Base-by-base conservation (phyloP, 768 basidiomycete genomes). In the Gymnopilus dilepis region DNA sequence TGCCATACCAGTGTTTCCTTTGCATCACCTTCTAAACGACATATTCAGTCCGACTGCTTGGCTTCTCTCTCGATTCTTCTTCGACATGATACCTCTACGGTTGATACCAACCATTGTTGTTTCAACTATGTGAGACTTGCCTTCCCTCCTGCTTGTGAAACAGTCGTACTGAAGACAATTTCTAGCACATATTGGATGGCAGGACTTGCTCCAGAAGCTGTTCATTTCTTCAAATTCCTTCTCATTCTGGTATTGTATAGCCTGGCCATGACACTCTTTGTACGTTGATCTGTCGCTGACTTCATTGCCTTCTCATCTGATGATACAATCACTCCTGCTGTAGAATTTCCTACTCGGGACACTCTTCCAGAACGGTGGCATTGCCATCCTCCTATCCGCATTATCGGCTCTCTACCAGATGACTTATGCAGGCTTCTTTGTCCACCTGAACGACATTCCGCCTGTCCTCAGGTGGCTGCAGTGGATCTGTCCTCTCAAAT, bases 161-260 rank as follows among this genome's bases (percentile, higher is more conserved):
- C 17, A 12, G 28, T 50, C 15, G 17, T 6, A 11, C 11, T 47
- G 19, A n/a, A n/a, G n/a, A 37, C 40, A 55, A 11, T 57, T 63
- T 6, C 47, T n/a, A 91, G 90, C 55, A 89, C 89, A n/a, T 95
- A 94, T 67, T 94, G 93, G 92, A 95, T 98, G 96, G 94, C 94
- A 2, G 95, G 96, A 12, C 84, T 98, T 4, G 84, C 92, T 1
- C 81, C 81, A 4, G 84, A 91, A 42, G 87, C 94, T 2, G 84
- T 88, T 0, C 82, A 90, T 71, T 98, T 90, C 82, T 99, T 97
- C 89, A 99, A 97, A 70, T 99, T 92, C 77, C 79, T 97, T 21
- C 85, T 98, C 69, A 91, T 97, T 62, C 81, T 98, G 17, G 89
- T 94, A 19, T 79, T 97, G 21, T 97, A 89, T 72, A 89, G 89